These are phyloP conservation scores for Verticillium dahliae DNA, from an alignment of 2,329 filamentous ascomycete genomes.

Conservation along the genomic window DNA sequence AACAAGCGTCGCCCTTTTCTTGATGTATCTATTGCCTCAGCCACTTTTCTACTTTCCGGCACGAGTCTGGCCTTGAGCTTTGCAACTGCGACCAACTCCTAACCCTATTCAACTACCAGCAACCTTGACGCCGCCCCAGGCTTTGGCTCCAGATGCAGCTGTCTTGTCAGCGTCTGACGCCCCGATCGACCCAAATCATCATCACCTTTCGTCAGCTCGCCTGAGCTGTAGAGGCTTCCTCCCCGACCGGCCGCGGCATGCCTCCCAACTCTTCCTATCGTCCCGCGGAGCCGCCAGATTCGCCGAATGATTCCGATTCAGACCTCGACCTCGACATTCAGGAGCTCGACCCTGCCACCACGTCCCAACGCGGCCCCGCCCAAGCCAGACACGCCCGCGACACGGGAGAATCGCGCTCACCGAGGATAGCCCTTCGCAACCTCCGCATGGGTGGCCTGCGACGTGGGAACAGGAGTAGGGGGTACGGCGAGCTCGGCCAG, in stretches of 20 bases:
- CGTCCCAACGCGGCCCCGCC: slow-evolving; percentile 24
- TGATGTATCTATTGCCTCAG: background rate
- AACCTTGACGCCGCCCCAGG: background rate
- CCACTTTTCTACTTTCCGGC: background rate
- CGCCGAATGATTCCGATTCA: slow-evolving; percentile 66
- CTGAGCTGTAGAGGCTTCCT: background rate
- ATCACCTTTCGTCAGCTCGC: background rate
- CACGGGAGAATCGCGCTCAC: slow-evolving; percentile 25
- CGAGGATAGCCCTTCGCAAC: slow-evolving; percentile 64
- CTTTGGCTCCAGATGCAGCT: background rate
- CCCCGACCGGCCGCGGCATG: slow-evolving; percentile 37
- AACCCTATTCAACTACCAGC: background rate
- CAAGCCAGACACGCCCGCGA: slow-evolving; percentile 26
- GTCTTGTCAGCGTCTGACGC: background rate
- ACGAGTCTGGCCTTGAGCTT: background rate
- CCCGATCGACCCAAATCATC: background rate
- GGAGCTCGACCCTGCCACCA: slow-evolving; percentile 62
- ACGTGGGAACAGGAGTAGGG: slow-evolving; percentile 47
- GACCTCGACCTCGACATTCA: slow-evolving; percentile 73
- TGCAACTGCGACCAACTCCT: background rate
- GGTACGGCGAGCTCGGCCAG: slow-evolving; percentile 55
- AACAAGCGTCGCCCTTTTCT: background rate
- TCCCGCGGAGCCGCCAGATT: slow-evolving; percentile 57
- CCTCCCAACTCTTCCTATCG: slow-evolving; percentile 46
- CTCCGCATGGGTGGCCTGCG: slow-evolving; percentile 61